These are phyloP conservation scores for Lavandula angustifolia DNA, from an alignment of 257 asterid species.

Conservation along the genomic window DNA sequence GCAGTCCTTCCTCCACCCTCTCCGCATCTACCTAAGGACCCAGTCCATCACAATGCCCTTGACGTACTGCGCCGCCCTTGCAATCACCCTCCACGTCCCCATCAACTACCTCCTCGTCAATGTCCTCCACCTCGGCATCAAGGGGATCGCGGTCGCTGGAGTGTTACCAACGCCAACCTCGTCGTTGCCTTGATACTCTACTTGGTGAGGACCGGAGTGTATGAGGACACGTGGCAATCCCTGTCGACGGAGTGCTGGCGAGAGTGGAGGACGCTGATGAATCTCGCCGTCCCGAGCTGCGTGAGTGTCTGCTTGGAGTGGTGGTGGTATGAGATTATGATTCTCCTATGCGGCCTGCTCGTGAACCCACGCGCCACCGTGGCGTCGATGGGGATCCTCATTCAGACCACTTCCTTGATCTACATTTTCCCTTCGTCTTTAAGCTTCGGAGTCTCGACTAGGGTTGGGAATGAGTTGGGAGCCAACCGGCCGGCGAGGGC, in stretches of 20 bases:
- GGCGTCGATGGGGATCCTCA: slow-evolving; percentile 66
- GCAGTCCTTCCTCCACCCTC: slow-evolving; percentile 52
- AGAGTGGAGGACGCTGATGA: slow-evolving; percentile 41
- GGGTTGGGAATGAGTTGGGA: slow-evolving; percentile 65
- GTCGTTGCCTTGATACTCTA: slow-evolving; percentile 42
- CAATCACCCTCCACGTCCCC: slow-evolving; percentile 49
- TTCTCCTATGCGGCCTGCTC: slow-evolving; percentile 50
- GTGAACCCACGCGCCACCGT: slow-evolving; percentile 53
- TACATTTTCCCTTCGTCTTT: slow-evolving; percentile 67
- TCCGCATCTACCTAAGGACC: slow-evolving; percentile 49
- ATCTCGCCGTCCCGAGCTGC: slow-evolving; percentile 59
- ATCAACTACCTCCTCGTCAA: slow-evolving; percentile 49
- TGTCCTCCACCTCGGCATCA: slow-evolving; percentile 45
- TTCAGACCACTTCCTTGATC: slow-evolving; percentile 56
- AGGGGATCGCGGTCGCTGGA: slow-evolving; percentile 54
- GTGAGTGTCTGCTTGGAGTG: slow-evolving; percentile 60
- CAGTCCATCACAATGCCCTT: slow-evolving; percentile 59
- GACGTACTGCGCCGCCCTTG: slow-evolving; percentile 45
- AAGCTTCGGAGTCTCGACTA: slow-evolving; percentile 53
- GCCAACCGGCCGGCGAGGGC: slow-evolving; percentile 49
- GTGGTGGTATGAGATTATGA: slow-evolving; percentile 79
- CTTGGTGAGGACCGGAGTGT: slow-evolving; percentile 38
- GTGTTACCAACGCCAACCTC: slow-evolving; percentile 56
- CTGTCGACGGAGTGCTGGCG: slow-evolving; percentile 39
- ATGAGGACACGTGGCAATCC: slow-evolving; percentile 46